These are phyloP conservation scores for Senecio squalidus DNA, from an alignment of 140 eudicot genomes.

Conservation along the genomic window DNA sequence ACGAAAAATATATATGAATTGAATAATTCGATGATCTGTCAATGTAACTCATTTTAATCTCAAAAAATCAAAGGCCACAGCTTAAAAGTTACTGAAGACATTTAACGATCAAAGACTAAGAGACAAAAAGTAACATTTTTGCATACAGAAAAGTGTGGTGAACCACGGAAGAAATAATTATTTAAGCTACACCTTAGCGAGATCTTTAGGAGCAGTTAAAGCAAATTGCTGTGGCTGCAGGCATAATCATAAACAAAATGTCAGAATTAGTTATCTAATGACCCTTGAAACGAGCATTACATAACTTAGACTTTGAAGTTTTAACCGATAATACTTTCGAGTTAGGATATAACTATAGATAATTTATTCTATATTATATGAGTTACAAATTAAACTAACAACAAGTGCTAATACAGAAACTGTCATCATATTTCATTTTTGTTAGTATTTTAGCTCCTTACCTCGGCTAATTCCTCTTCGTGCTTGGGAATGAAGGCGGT, in stretches of 20 bases:
- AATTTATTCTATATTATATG: too few relatives aligned
- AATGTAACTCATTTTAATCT: constrained; percentile 16
- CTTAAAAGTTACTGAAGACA: constrained; percentile 11
- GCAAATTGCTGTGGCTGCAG: constrained; percentile 43
- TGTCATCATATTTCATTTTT: too few relatives aligned
- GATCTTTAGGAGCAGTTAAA: constrained; percentile 33
- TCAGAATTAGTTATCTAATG: not conserved
- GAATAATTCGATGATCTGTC: not conserved
- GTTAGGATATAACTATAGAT: too few relatives aligned
- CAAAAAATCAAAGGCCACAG: constrained; percentile 28
- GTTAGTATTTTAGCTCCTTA: constrained; percentile 27
- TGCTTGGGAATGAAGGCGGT: constrained; percentile 99
- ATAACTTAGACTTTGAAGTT: too few relatives aligned
- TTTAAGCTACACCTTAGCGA: constrained; percentile 36
- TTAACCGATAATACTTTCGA: too few relatives aligned
- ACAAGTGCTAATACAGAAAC: too few relatives aligned
- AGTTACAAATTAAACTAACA: too few relatives aligned
- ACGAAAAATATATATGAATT: not conserved
- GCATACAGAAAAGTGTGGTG: constrained; percentile 21
- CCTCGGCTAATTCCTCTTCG: constrained; percentile 84
- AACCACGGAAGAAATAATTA: constrained; percentile 5
- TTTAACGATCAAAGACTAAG: constrained; percentile 16
- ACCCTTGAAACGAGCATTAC: not conserved
- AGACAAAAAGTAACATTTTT: constrained; percentile 19
- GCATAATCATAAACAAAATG: constrained; percentile 1